Evolutionary conservation across 2,329 filamentous ascomycete species (phyloP).

Genomic region (Endoconidiophora polonica): DNA sequence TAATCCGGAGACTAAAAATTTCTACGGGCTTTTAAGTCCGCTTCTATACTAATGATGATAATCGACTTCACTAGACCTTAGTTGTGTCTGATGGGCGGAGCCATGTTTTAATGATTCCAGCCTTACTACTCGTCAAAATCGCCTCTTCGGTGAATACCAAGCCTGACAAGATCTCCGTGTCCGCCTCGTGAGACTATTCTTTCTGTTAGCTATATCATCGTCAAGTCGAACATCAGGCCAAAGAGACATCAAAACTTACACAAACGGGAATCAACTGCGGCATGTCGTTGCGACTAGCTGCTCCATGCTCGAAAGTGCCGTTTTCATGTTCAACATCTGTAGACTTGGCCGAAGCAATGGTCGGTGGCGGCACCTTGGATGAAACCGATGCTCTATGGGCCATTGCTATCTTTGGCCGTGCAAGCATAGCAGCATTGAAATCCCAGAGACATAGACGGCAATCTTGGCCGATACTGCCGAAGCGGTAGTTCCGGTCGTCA

Average conservation of each 20-base stretch:
- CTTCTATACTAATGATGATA: too few relatives aligned
- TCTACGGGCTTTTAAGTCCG: too few relatives aligned
- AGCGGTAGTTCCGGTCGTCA: conserved; percentile 86
- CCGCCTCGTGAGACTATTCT: conserved; percentile 28
- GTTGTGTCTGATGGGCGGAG: conserved; percentile 34
- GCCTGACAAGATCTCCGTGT: conserved; percentile 5
- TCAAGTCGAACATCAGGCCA: neutral
- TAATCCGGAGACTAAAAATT: too few relatives aligned
- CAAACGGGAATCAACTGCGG: conserved; percentile 12
- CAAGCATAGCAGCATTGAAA: conserved; percentile 92
- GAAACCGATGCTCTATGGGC: conserved; percentile 39
- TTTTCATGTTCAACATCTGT: conserved; percentile 10
- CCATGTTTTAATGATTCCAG: conserved; percentile 65
- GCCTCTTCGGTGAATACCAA: conserved; percentile 67
- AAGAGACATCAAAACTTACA: conserved; percentile 16
- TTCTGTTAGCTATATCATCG: conserved; percentile 32
- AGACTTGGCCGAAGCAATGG: conserved; percentile 22
- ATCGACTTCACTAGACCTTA: neutral
- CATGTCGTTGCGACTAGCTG: conserved; percentile 4
- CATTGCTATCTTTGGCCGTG: conserved; percentile 66
- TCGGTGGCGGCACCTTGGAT: conserved; percentile 19
- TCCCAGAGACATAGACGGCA: conserved; percentile 86
- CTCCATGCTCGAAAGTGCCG: conserved; percentile 11
- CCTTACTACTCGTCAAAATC: conserved; percentile 83
- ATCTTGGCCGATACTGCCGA: conserved; percentile 91